These are phyloP conservation scores for Phytophthora lateralis DNA, from an alignment of 352 stramenopile genomes.

Conservation along the genomic window DNA sequence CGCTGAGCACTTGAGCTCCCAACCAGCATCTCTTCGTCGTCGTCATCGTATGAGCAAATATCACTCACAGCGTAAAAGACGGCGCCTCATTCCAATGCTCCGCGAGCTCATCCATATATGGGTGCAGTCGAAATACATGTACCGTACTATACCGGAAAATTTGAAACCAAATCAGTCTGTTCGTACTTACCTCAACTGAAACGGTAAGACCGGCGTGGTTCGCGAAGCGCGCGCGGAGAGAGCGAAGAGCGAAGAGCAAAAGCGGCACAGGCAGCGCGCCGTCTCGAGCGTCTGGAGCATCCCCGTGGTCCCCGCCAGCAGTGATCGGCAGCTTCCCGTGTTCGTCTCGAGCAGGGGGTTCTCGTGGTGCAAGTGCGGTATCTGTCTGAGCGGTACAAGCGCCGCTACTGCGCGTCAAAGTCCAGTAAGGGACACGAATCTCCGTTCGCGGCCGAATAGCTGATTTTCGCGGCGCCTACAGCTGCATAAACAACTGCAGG, in stretches of 20 bases:
- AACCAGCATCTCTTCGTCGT: background rate
- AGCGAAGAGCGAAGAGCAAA: constrained; percentile 37
- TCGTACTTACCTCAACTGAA: background rate
- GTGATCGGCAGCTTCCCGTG: constrained; percentile 13
- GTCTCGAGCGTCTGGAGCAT: constrained; percentile 37
- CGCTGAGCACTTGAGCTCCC: background rate
- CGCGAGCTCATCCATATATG: too few species aligned
- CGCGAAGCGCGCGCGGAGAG: constrained; percentile 24
- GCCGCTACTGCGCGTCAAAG: constrained; percentile 16
- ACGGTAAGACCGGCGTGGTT: constrained; percentile 1
- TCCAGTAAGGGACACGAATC: background rate
- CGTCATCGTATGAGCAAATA: too few species aligned
- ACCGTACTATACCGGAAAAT: too few species aligned
- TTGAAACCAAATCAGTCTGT: constrained; percentile 27
- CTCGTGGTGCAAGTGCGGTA: constrained; percentile 14
- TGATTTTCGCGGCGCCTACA: constrained; percentile 6
- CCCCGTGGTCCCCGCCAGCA: constrained; percentile 19
- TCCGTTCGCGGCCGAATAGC: background rate
- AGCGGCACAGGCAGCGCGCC: constrained; percentile 33
- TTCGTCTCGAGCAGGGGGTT: constrained; percentile 20
- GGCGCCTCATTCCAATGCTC: background rate
- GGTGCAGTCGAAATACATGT: too few species aligned
- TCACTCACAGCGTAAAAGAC: too few species aligned
- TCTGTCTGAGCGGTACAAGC: constrained; percentile 23
- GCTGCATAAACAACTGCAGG: background rate